phyloP scores from a whole-genome alignment of 768 basidiomycete species.

The Agaricus subrufescens region DNA sequence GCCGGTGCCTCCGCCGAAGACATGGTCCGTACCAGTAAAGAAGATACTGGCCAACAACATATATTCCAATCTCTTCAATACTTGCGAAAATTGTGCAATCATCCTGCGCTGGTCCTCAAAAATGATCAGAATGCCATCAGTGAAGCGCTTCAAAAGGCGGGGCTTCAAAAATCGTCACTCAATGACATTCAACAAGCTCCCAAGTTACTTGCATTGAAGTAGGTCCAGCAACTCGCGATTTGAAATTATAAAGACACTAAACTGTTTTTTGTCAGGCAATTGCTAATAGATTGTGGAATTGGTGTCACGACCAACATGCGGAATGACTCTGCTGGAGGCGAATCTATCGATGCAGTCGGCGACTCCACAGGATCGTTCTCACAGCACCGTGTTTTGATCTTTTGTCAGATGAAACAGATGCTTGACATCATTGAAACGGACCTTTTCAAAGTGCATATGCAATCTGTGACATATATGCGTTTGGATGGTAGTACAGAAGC shows the following conservation, averaged over 20 bases:
- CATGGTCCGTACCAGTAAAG: conserved; percentile 47
- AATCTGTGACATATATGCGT: conserved; percentile 96
- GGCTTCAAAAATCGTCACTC: conserved; percentile 41
- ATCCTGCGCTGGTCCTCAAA: conserved; percentile 89
- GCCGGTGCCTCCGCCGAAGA: conserved; percentile 62
- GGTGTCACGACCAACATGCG: conserved; percentile 44
- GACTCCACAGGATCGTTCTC: conserved; percentile 64
- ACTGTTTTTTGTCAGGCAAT: conserved; percentile 56
- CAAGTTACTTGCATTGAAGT: conserved; percentile 90
- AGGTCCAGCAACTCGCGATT: conserved; percentile 20
- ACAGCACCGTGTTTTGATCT: conserved; percentile 97
- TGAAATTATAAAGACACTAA: background rate
- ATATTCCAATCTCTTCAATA: conserved; percentile 98
- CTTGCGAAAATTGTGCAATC: conserved; percentile 95
- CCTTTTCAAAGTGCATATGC: conserved; percentile 89
- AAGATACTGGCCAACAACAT: conserved; percentile 63
- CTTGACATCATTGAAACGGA: conserved; percentile 94
- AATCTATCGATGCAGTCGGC: conserved; percentile 56
- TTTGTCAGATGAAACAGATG: conserved; percentile 99
- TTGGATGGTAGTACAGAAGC: conserved; percentile 91
- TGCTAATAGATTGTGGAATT: conserved; percentile 92
- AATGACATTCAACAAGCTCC: conserved; percentile 89
- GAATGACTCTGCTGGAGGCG: conserved; percentile 61
- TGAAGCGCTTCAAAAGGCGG: conserved; percentile 52
- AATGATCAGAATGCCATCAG: conserved; percentile 55